phyloP scores from a whole-genome alignment of 192 early-diverging fungal genomes.

The Mortierella antarctica region DNA sequence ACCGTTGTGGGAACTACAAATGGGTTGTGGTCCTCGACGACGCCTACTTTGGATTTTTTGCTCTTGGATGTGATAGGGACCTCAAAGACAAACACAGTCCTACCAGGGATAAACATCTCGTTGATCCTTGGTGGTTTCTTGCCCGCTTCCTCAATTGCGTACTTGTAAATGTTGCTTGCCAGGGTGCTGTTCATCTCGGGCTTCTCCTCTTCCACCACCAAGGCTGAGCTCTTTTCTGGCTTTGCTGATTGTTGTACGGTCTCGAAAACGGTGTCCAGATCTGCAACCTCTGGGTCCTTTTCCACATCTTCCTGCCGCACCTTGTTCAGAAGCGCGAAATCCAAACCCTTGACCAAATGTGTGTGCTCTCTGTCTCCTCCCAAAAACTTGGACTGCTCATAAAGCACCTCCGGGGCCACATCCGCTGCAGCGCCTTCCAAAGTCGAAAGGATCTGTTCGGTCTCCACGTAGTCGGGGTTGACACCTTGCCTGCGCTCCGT shows the following conservation, averaged over 20 bases:
- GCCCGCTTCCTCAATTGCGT: slow-evolving; percentile 48
- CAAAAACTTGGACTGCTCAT: slow-evolving; percentile 89
- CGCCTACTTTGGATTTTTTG: slow-evolving; percentile 54
- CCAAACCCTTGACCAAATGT: slow-evolving; percentile 94
- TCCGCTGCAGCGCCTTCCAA: slow-evolving; percentile 55
- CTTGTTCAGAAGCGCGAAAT: slow-evolving; percentile 84
- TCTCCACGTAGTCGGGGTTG: slow-evolving; percentile 74
- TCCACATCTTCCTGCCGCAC: slow-evolving; percentile 68
- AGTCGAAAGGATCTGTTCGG: slow-evolving; percentile 66
- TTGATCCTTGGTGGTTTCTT: slow-evolving; percentile 62
- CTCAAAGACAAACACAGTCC: slow-evolving; percentile 81
- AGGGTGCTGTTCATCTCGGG: slow-evolving; percentile 54
- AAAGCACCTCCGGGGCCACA: slow-evolving; percentile 59
- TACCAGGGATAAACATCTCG: slow-evolving; percentile 79
- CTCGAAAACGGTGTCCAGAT: slow-evolving; percentile 56
- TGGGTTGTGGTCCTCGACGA: slow-evolving; percentile 55
- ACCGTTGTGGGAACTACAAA: slow-evolving; percentile 77
- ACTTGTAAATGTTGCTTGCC: slow-evolving; percentile 62
- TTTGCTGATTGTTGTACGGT: slow-evolving; percentile 52
- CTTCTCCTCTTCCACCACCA: slow-evolving; percentile 31
- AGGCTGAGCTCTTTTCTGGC: slow-evolving; percentile 5
- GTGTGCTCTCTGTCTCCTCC: slow-evolving; percentile 90
- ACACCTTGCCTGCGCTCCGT: slow-evolving; percentile 83
- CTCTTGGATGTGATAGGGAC: slow-evolving; percentile 52
- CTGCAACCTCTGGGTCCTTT: slow-evolving; percentile 53